A percentile compares a stretch with the other conserved stretches of the same genome.
Evolutionary conservation across 2,329 filamentous ascomycete species (phyloP).

Genomic region (Ceratocystis eucalypticola): DNA sequence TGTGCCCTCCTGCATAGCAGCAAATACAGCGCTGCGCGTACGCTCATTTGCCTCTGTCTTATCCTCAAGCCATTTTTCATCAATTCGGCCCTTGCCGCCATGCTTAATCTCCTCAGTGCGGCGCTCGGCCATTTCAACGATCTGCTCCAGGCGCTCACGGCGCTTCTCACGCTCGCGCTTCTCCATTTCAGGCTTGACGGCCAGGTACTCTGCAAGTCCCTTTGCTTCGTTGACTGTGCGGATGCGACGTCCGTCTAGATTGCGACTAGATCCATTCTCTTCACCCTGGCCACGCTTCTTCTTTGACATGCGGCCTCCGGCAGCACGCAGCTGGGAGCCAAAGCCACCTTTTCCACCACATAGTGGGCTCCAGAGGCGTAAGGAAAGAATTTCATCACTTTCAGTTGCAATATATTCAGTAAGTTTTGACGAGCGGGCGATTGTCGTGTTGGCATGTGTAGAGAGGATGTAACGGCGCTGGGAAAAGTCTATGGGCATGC

Average conservation of each 20-base stretch:
- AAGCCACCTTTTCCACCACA: constrained; percentile 96
- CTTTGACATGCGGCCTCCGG: constrained; percentile 93
- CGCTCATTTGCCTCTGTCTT: constrained; percentile 82
- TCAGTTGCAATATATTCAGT: constrained; percentile 44
- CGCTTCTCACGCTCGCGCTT: constrained; percentile 81
- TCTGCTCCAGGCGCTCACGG: constrained; percentile 71
- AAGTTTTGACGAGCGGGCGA: constrained; percentile 44
- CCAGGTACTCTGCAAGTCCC: constrained; percentile 83
- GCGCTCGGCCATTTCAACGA: constrained; percentile 71
- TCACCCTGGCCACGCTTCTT: constrained; percentile 76
- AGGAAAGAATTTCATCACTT: constrained; percentile 59
- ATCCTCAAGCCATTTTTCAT: constrained; percentile 88
- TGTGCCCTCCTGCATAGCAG: constrained; percentile 51
- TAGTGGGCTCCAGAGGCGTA: constrained; percentile 66
- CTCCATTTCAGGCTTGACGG: constrained; percentile 95
- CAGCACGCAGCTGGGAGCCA: constrained; percentile 88
- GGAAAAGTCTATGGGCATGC: constrained; percentile 36
- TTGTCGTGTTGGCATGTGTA: constrained; percentile 62
- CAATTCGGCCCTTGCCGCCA: constrained; percentile 53
- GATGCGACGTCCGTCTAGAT: constrained; percentile 77
- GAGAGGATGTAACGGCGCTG: constrained; percentile 59
- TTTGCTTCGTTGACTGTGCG: constrained; percentile 93
- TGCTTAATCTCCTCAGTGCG: constrained; percentile 71
- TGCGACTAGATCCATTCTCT: constrained; percentile 80
- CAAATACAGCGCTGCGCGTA: constrained; percentile 61